Evolutionary conservation across 1,139 yeast genomes (phyloP), one percentile per base, ranked within the genome.

Genomic region (Martiniozyma asiatica): DNA sequence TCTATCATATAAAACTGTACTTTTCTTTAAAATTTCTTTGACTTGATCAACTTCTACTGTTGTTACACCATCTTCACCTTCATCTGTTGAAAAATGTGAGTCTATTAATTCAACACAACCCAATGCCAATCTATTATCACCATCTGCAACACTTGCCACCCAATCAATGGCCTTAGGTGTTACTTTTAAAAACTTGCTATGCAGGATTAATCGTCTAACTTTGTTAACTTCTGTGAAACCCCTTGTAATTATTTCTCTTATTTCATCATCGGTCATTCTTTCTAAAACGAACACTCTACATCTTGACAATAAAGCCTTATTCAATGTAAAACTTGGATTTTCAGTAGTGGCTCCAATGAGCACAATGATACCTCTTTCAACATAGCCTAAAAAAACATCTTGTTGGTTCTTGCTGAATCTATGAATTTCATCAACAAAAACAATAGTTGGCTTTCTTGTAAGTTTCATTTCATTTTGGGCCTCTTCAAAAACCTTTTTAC

Each of bases 311-410:
- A 89, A 56, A 0, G 98, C 97, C 45, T 84, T 80, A 45, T 85
- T 85, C 26, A 89, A 54, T 33, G 81, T 84, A 53, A 89, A 92
- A 18, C 94, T 80, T 1, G 98, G 98, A 48, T 92, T 92, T 51
- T 89, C 98, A 0, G 98, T 89, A 0, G 98, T 92, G 7, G 98
- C 97, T 1, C 98, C 98, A 32, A 89, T 74, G 3, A 79, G 63
- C 0, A 76, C 68, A 6, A 76, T 63, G 6, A 63, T 59, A 0
- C 87, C 85, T 36, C 68, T 63, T 47, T 80, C 93, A 18, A 79
- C 72, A 33, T 72, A 76, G 0, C 84, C 84, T 8, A 80, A 57
- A 34, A 92, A 69, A 18, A 81, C 58, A 53, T 92, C 98, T 49
- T 92, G 98, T 38, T 85, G 96, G 0, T 80, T 69, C 43, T 84